A percentile compares a stretch with the other conserved stretches of the same genome.
phyloP scores from a whole-genome alignment of 768 basidiomycete genomes.

The Serendipita indica region DNA sequence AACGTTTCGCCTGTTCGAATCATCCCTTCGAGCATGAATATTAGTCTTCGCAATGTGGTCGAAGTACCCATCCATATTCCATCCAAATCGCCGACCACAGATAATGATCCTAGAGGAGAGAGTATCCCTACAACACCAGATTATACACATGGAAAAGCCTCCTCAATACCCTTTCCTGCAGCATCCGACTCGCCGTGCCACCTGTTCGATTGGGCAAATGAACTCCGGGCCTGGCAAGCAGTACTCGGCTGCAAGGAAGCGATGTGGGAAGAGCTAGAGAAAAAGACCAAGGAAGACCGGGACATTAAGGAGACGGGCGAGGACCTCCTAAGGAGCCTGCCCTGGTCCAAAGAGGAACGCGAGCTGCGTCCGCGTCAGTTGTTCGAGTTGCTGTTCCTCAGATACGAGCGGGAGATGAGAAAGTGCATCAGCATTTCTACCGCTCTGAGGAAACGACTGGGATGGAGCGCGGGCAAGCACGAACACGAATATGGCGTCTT shows the following conservation, averaged over 20 bases:
- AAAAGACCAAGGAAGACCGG: not conserved
- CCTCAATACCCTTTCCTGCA: not conserved
- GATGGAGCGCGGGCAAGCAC: not conserved
- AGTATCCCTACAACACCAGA: not conserved
- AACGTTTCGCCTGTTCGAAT: not conserved
- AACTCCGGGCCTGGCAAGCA: not conserved
- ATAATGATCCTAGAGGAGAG: not conserved
- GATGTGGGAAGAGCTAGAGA: conserved; percentile 3
- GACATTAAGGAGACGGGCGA: not conserved
- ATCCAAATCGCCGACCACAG: not conserved
- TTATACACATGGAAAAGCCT: not conserved
- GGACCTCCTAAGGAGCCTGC: not conserved
- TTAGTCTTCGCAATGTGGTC: not conserved
- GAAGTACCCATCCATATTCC: not conserved
- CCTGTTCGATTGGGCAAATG: not conserved
- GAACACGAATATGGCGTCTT: not conserved
- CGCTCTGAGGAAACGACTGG: not conserved
- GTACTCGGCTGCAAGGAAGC: conserved; percentile 6
- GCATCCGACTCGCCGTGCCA: not conserved
- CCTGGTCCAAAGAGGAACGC: not conserved
- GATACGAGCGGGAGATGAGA: conserved; percentile 1
- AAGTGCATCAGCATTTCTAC: not conserved
- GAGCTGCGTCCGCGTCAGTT: not conserved
- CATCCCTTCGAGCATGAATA: not conserved
- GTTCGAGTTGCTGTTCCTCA: conserved; percentile 4